Percentiles rank a stretch among this genome's conserved stretches.
Evolutionary conservation across 2,329 filamentous ascomycete genomes (phyloP).

Genomic region (Fusarium chuoi): DNA sequence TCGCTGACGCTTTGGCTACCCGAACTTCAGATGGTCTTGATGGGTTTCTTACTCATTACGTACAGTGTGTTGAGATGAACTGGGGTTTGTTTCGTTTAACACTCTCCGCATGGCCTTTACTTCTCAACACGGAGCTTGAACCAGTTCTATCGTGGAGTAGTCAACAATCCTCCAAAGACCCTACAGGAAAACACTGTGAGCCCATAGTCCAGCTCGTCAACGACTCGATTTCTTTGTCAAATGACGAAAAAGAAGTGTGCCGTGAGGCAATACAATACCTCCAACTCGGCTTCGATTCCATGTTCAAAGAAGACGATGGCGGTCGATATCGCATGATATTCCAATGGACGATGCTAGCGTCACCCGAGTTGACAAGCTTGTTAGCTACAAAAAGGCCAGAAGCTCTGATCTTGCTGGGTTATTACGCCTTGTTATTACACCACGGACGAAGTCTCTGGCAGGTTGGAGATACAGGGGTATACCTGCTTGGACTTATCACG

Average conservation of each 20-base stretch:
- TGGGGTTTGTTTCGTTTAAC: slow-evolving; percentile 17
- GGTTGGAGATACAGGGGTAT: slow-evolving; percentile 8
- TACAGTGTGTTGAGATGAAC: slow-evolving; percentile 21
- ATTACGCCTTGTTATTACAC: slow-evolving; percentile 26
- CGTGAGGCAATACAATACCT: neutral
- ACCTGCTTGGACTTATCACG: slow-evolving; percentile 8
- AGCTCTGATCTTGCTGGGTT: slow-evolving; percentile 3
- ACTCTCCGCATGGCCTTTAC: neutral
- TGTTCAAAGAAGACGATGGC: neutral
- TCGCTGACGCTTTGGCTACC: slow-evolving; percentile 13
- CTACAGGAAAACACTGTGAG: neutral
- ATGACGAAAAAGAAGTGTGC: neutral
- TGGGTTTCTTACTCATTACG: neutral
- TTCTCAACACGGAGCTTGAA: slow-evolving; percentile 6
- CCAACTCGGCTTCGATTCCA: slow-evolving; percentile 22
- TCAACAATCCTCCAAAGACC: neutral
- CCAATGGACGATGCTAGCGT: slow-evolving; percentile 23
- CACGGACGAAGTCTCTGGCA: slow-evolving; percentile 21
- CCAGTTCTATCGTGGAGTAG: slow-evolving; percentile 10
- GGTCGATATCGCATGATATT: slow-evolving; percentile 26
- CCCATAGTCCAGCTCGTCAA: neutral
- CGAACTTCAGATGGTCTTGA: neutral
- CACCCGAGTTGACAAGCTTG: slow-evolving; percentile 2
- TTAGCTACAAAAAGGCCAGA: neutral
- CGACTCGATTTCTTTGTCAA: fast-evolving